Evolutionary conservation across 2,329 filamentous ascomycete species (phyloP).

Genomic region (Pseudopyricularia cyperi): DNA sequence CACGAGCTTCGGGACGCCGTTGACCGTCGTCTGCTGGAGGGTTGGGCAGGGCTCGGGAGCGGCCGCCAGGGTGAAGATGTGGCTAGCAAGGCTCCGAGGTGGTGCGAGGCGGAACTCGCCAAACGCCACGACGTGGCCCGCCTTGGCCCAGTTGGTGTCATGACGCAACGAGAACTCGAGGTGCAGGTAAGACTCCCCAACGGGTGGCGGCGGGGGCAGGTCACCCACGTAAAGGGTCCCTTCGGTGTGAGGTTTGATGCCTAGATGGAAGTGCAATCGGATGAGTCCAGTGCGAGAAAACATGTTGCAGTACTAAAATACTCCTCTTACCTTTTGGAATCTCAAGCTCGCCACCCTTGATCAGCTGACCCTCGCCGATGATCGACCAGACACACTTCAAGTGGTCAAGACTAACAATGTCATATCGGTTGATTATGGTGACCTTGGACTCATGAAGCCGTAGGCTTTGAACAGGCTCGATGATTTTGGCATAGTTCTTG

Average conservation of each 20-base stretch:
- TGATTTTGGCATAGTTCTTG: constrained; percentile 42
- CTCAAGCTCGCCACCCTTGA: constrained; percentile 19
- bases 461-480: constrained; percentile 43
- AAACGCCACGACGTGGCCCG: constrained; percentile 37
- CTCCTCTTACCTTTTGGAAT: constrained; percentile 25
- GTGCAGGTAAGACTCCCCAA: constrained; percentile 30
- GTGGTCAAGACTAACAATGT: constrained; percentile 38
- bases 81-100: constrained; percentile 8
- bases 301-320: not conserved
- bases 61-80: not conserved
- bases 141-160: constrained; percentile 35
- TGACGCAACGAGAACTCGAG: constrained; percentile 30
- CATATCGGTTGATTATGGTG: constrained; percentile 38
- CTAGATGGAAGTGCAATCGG: constrained; percentile 13
- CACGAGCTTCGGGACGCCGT: constrained; percentile 8
- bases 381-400: constrained; percentile 29
- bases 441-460: constrained; percentile 26
- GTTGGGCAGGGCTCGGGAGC: not conserved
- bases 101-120: constrained; percentile 28
- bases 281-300: not conserved
- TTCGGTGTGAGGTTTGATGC: constrained; percentile 28
- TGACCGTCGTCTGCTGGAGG: not conserved
- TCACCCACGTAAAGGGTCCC: constrained; percentile 18
- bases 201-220: constrained; percentile 14
- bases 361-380: constrained; percentile 22